Conservation (phyloP, 495 filamentous ascomycete genomes). For the Penicillium cosmopolitanum region DNA sequence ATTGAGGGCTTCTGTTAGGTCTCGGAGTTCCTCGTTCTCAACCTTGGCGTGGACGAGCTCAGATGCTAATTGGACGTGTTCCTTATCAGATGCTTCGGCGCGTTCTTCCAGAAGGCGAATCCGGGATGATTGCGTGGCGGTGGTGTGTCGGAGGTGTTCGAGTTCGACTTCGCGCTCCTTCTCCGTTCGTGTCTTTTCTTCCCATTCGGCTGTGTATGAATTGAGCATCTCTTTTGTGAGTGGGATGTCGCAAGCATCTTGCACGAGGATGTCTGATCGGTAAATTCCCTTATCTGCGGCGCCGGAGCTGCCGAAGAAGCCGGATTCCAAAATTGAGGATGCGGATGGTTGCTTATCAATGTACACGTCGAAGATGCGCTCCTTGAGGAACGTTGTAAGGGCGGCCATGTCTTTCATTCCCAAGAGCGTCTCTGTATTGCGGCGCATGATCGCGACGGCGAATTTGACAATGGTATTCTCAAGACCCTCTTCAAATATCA, state of each 20-base stretch:
- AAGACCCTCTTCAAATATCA: slow-evolving; percentile 93
- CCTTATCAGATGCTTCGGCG: slow-evolving; percentile 84
- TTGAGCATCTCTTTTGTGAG: slow-evolving; percentile 80
- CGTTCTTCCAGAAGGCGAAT: slow-evolving; percentile 85
- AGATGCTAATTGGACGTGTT: slow-evolving; percentile 90
- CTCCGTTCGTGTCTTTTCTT: slow-evolving; percentile 77
- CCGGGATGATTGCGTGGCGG: slow-evolving; percentile 63
- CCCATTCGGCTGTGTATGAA: slow-evolving; percentile 85
- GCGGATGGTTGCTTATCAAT: slow-evolving; percentile 90
- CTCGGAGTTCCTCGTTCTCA: slow-evolving; percentile 84
- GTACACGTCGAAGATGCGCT: slow-evolving; percentile 93
- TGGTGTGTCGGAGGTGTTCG: slow-evolving; percentile 70
- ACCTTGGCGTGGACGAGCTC: slow-evolving; percentile 91
- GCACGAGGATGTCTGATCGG: slow-evolving; percentile 88
- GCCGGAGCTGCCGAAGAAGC: slow-evolving; percentile 93
- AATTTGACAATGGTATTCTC: slow-evolving; percentile 91
- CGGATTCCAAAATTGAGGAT: slow-evolving; percentile 87
- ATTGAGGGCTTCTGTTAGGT: slow-evolving; percentile 83
- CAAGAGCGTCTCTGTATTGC: slow-evolving; percentile 79
- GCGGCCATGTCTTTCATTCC: slow-evolving; percentile 87
- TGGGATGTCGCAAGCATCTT: slow-evolving; percentile 89
- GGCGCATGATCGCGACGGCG: slow-evolving; percentile 91
- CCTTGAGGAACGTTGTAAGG: slow-evolving; percentile 87
- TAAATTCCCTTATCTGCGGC: slow-evolving; percentile 94
- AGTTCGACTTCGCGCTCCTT: slow-evolving; percentile 82